Conservation (phyloP, 1,139 yeast genomes). For the Suhomyces yuchorum region DNA sequence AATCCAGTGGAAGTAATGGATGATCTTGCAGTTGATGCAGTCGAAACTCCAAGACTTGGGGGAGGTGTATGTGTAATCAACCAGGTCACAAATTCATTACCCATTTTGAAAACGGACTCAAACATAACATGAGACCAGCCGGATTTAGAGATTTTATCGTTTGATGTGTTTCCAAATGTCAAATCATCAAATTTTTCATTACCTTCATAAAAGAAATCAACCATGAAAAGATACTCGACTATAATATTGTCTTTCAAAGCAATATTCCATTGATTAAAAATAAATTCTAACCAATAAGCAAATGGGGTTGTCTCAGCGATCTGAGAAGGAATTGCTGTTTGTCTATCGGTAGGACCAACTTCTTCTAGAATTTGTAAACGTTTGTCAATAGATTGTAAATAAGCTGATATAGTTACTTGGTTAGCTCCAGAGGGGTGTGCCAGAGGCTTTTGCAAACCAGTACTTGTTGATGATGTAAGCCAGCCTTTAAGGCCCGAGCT, state of each 20-base stretch:
- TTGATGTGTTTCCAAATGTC: neutral
- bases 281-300: slow-evolving; percentile 69
- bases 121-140: slow-evolving; percentile 56
- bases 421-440: slow-evolving; percentile 9
- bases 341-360: slow-evolving; percentile 37
- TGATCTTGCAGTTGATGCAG: slow-evolving; percentile 24
- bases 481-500: slow-evolving; percentile 33
- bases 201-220: slow-evolving; percentile 65
- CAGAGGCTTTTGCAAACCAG: slow-evolving; percentile 10
- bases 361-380: slow-evolving; percentile 51
- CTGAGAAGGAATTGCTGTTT: slow-evolving; percentile 76
- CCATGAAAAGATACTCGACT: slow-evolving; percentile 74
- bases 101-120: slow-evolving; percentile 49
- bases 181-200: slow-evolving; percentile 38
- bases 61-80: slow-evolving; percentile 29
- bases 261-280: slow-evolving; percentile 70
- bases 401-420: slow-evolving; percentile 41
- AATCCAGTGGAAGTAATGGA: slow-evolving; percentile 17
- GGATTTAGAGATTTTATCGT: slow-evolving; percentile 33
- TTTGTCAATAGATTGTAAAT: slow-evolving; percentile 56
- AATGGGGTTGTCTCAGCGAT: slow-evolving; percentile 78
- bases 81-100: slow-evolving; percentile 46
- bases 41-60: slow-evolving; percentile 19
- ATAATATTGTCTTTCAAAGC: slow-evolving; percentile 77
- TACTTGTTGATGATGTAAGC: slow-evolving; percentile 20